A percentile compares a stretch with the other conserved stretches of the same genome.
Evolutionary conservation across 305 asterid genomes (phyloP).

Genomic region (Fraxinus angustifolia): DNA sequence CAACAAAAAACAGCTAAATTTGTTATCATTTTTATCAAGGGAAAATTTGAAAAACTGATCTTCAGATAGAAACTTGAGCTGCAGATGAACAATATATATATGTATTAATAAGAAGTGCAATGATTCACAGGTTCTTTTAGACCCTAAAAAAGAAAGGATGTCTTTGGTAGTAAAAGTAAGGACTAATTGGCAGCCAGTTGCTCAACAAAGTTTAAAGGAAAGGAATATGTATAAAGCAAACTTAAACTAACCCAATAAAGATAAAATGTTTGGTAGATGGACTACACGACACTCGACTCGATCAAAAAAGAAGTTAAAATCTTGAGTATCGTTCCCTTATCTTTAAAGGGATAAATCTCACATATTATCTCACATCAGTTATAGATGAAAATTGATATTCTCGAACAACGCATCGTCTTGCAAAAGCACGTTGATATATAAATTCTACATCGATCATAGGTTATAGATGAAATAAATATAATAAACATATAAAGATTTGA

Average conservation of each 20-base stretch:
- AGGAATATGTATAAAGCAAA: conserved; percentile 33
- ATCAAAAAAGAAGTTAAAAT: background rate
- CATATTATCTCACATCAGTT: no score
- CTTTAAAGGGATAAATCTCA: background rate
- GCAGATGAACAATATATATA: conserved; percentile 19
- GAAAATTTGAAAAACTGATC: conserved; percentile 12
- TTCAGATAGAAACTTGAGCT: conserved; percentile 11
- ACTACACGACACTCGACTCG: background rate
- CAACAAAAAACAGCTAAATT: conserved; percentile 28
- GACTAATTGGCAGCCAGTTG: conserved; percentile 66
- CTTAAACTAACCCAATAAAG: conserved; percentile 13
- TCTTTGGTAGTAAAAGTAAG: conserved; percentile 45
- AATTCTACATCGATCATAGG: background rate
- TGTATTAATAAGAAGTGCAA: conserved; percentile 20
- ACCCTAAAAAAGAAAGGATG: conserved; percentile 21
- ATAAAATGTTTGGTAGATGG: background rate
- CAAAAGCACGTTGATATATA: background rate
- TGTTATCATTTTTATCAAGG: conserved; percentile 24
- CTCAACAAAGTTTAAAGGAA: conserved; percentile 52
- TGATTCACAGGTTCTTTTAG: conserved; percentile 39
- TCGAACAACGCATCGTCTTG: background rate
- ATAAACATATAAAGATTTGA: no score
- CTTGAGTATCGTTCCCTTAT: background rate
- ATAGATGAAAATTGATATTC: no score
- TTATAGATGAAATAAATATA: background rate